A percentile compares a stretch with the other conserved stretches of the same genome.
Conservation (phyloP, 805 yeast genomes). For the Candida schatavii region DNA sequence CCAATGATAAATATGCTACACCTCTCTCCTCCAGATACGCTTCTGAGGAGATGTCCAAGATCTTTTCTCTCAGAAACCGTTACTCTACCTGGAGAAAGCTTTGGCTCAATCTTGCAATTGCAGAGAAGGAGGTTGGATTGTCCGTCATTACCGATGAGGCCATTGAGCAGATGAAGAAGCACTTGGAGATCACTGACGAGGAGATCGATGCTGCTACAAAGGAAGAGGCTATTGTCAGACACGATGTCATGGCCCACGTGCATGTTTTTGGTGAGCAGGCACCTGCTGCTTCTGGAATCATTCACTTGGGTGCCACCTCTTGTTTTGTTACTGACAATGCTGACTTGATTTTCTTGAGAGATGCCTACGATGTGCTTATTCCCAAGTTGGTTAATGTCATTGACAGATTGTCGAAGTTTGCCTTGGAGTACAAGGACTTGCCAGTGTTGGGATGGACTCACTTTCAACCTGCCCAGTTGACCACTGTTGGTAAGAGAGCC, state of each 20-base stretch:
- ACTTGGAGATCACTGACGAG: constrained; percentile 84
- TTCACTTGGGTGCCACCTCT: constrained; percentile 97
- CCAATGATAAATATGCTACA: constrained; percentile 77
- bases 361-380: constrained; percentile 88
- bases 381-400: constrained; percentile 96
- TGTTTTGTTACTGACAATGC: constrained; percentile 98
- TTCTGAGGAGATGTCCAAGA: constrained; percentile 91
- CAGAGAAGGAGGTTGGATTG: constrained; percentile 90
- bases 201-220: constrained; percentile 85
- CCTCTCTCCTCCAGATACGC: constrained; percentile 97
- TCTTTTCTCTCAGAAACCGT: constrained; percentile 90
- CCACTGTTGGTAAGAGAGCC: constrained; percentile 98
- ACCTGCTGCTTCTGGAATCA: constrained; percentile 96
- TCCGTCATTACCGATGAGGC: constrained; percentile 87
- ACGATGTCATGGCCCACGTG: constrained; percentile 99
- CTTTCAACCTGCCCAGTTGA: constrained; percentile 98
- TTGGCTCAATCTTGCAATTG: constrained; percentile 93
- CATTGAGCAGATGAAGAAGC: constrained; percentile 74
- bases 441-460: constrained; percentile 99
- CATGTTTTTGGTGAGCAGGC: constrained; percentile 90
- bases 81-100: constrained; percentile 98
- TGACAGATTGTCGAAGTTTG: constrained; percentile 83
- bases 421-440: constrained; percentile 86
- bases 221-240: constrained; percentile 97
- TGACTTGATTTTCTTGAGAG: constrained; percentile 92